Evolutionary conservation across 2,329 filamentous ascomycete genomes (phyloP).

Genomic region (Aspergillus niger): DNA sequence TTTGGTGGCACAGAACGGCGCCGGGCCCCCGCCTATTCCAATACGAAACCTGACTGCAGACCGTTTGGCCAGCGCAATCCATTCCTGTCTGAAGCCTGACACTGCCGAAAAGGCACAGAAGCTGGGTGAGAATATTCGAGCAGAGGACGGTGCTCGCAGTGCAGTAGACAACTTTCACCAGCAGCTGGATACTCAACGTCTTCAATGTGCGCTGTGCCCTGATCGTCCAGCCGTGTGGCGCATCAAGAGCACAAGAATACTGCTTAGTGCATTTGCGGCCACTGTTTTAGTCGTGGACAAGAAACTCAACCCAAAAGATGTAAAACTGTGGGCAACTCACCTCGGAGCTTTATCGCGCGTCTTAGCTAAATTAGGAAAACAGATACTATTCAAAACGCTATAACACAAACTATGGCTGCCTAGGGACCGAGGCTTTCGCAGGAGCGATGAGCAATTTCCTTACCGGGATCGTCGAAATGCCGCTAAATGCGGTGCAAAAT

Average conservation of each 20-base stretch:
- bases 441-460: constrained; percentile 74
- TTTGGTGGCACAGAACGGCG: constrained; percentile 71
- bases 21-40: constrained; percentile 68
- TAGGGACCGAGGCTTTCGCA: constrained; percentile 71
- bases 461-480: constrained; percentile 76
- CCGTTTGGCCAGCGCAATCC: constrained; percentile 65
- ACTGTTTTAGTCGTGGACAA: constrained; percentile 65
- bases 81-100: constrained; percentile 59
- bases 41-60: constrained; percentile 66
- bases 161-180: constrained; percentile 69
- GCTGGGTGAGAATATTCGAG: constrained; percentile 64
- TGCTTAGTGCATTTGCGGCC: constrained; percentile 70
- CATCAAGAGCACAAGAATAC: constrained; percentile 65
- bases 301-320: constrained; percentile 65
- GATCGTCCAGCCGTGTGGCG: constrained; percentile 71
- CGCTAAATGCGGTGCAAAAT: constrained; percentile 50
- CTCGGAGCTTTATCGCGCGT: background rate
- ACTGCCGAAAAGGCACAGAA: constrained; percentile 58
- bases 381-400: constrained; percentile 58
- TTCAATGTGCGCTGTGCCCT: constrained; percentile 69
- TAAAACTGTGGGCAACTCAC: constrained; percentile 63
- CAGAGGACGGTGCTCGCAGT: constrained; percentile 63
- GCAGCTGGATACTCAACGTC: constrained; percentile 62
- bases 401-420: constrained; percentile 73
- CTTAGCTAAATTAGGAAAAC: constrained; percentile 41